Percentiles rank a stretch among this genome's conserved stretches.
Evolutionary conservation across 1,284 basidiomycete genomes (phyloP).

Genomic region (Sanghuangporus baumii): DNA sequence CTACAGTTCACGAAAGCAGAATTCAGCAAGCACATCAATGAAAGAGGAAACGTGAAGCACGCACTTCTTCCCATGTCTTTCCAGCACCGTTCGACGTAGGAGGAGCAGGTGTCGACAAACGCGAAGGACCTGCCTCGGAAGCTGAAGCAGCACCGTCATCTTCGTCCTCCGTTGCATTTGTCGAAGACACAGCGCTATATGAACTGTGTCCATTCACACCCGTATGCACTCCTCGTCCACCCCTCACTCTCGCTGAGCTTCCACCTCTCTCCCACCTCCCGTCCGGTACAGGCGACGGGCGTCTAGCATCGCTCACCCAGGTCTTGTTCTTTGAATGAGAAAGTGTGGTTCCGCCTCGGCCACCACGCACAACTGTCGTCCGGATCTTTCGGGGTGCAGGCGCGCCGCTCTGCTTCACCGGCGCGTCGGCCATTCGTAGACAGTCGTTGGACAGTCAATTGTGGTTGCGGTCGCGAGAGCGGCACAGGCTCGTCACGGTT

Average conservation of each 20-base stretch:
- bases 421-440: constrained; percentile 7
- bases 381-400: constrained; percentile 1
- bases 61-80: constrained; percentile 62
- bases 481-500: neutral
- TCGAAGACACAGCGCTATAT: constrained; percentile 16
- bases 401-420: neutral
- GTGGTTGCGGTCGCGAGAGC: neutral
- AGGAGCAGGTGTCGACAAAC: constrained; percentile 32
- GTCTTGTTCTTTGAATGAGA: constrained; percentile 41
- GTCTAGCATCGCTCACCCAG: constrained; percentile 41
- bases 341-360: neutral
- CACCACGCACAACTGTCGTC: neutral
- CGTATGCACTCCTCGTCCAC: constrained; percentile 23
- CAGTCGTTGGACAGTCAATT: neutral
- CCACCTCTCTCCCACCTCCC: constrained; percentile 53
- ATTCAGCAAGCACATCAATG: neutral
- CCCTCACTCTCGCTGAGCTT: constrained; percentile 31
- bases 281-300: constrained; percentile 29
- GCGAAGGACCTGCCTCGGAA: constrained; percentile 12
- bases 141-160: constrained; percentile 21
- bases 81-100: constrained; percentile 52
- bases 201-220: constrained; percentile 18
- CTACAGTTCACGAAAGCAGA: constrained; percentile 30
- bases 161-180: constrained; percentile 26
- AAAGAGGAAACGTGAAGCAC: constrained; percentile 26